phyloP scores from a whole-genome alignment of 2,329 filamentous ascomycete species.

The Periconia digitata region DNA sequence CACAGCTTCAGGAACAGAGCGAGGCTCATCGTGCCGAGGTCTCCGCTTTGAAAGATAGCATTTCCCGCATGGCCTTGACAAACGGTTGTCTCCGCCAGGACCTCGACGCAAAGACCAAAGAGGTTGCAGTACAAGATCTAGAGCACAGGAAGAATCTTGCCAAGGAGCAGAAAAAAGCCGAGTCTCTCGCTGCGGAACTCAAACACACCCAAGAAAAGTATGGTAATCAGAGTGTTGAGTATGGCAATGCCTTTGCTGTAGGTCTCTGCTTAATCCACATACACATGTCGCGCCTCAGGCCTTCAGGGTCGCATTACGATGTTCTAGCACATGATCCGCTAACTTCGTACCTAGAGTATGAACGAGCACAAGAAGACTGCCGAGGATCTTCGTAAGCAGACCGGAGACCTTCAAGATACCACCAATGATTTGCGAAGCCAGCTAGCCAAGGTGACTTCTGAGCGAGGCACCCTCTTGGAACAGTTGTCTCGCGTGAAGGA shows the following conservation, averaged over 20 bases:
- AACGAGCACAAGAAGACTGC: neutral
- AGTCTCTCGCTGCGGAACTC: conserved; percentile 13
- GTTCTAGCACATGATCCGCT: too few species aligned
- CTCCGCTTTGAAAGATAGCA: conserved; percentile 21
- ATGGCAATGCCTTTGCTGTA: conserved; percentile 22
- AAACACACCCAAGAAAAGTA: conserved; percentile 22
- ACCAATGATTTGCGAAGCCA: conserved; percentile 11
- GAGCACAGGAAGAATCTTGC: conserved; percentile 4
- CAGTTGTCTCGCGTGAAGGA: conserved; percentile 3
- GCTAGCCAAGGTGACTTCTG: conserved; percentile 8
- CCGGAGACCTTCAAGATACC: conserved; percentile 4
- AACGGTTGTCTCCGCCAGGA: conserved; percentile 30
- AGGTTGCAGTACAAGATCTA: conserved; percentile 6
- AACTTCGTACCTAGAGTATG: neutral
- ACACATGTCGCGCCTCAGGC: too few species aligned
- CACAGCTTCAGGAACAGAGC: conserved; percentile 18
- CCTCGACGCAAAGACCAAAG: conserved; percentile 17
- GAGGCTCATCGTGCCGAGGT: conserved; percentile 5
- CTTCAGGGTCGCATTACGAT: too few species aligned
- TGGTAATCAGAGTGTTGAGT: conserved; percentile 21
- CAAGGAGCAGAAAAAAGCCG: conserved; percentile 17
- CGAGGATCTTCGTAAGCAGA: conserved; percentile 2
- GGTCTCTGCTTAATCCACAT: too few species aligned
- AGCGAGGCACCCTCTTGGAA: conserved; percentile 13
- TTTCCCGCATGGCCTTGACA: conserved; percentile 31